These are phyloP conservation scores for Glycine tomentella DNA, from an alignment of 306 rosid genomes.

Conservation along the genomic window DNA sequence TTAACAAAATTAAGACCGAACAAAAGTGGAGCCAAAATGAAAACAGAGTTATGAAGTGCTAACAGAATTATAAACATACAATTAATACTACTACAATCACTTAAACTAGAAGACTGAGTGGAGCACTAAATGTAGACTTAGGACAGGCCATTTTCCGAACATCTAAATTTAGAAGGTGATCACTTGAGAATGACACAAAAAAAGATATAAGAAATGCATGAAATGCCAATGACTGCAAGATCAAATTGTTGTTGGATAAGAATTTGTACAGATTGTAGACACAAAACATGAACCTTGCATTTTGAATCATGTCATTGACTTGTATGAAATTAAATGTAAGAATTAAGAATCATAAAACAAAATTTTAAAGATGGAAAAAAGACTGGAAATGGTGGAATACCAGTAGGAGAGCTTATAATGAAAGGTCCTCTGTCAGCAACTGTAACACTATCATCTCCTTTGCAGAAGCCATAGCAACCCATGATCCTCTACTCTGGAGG, in stretches of 20 bases:
- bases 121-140: background rate
- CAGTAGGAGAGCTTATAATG: too few relatives aligned
- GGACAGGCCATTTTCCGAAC: background rate
- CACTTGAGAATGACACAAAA: slow-evolving; percentile 1
- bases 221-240: slow-evolving; percentile 6
- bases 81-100: background rate
- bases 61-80: too few relatives aligned
- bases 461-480: too few relatives aligned
- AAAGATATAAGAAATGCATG: background rate
- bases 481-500: too few relatives aligned
- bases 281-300: background rate
- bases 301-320: background rate
- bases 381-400: slow-evolving; percentile 39
- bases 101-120: background rate
- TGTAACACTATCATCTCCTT: too few relatives aligned
- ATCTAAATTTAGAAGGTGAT: background rate
- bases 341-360: slow-evolving; percentile 14
- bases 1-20: background rate
- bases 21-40: too few relatives aligned
- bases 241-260: background rate
- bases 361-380: background rate
- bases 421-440: too few relatives aligned
- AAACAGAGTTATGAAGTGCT: too few relatives aligned
- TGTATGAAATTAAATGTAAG: background rate
- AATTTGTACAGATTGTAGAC: background rate